Percentiles rank a stretch among this genome's conserved stretches.
These are phyloP conservation scores for Aspergillus biplanus DNA, from an alignment of 495 filamentous ascomycete species.

Conservation along the genomic window DNA sequence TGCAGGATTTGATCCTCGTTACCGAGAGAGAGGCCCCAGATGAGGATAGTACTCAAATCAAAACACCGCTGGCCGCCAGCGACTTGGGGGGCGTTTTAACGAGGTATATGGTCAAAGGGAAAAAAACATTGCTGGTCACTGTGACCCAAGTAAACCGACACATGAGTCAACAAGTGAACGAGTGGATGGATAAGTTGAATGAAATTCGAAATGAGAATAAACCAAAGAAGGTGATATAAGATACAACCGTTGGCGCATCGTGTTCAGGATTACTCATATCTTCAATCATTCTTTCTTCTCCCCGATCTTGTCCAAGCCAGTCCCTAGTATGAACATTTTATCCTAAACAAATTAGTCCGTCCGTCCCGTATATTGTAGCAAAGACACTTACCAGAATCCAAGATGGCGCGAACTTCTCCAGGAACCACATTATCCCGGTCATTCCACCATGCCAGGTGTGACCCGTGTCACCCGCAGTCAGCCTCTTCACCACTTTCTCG, in stretches of 20 bases:
- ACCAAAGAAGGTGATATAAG: too few species aligned
- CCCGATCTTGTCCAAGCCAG: slow-evolving; percentile 1
- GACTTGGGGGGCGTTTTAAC: not conserved
- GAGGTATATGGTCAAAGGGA: not conserved
- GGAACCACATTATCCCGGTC: not conserved
- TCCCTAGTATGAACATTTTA: not conserved
- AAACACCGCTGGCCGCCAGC: not conserved
- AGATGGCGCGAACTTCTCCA: slow-evolving; percentile 1
- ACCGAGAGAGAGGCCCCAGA: not conserved
- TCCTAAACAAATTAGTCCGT: not conserved
- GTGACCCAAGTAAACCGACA: not conserved
- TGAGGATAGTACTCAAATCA: not conserved
- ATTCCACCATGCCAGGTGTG: slow-evolving; percentile 25
- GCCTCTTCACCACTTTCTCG: slow-evolving; percentile 19
- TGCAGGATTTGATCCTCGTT: not conserved
- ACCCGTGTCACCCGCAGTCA: slow-evolving; percentile 5
- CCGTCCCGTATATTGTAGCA: not conserved
- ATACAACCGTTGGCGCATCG: too few species aligned
- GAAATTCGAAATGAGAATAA: too few species aligned
- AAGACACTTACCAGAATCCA: slow-evolving; percentile 8
- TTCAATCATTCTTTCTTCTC: not conserved
- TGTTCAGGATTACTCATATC: too few species aligned
- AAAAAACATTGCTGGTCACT: not conserved
- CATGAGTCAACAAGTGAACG: not conserved
- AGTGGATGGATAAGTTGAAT: not conserved